A percentile compares a stretch with the other conserved stretches of the same genome.
phyloP scores from a whole-genome alignment of 805 yeast genomes.

The Suhomyces vadensis region DNA sequence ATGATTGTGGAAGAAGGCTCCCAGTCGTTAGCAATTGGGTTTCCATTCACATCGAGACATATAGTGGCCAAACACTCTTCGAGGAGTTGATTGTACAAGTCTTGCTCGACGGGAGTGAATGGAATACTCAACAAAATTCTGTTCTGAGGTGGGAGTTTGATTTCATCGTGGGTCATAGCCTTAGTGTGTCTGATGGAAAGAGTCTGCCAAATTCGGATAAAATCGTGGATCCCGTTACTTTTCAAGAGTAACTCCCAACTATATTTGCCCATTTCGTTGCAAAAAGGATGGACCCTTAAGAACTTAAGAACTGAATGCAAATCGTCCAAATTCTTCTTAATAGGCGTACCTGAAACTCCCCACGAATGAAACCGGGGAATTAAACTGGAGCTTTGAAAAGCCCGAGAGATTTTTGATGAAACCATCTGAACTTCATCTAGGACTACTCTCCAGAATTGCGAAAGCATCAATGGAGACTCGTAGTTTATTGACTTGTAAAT shows the following conservation, averaged over 20 bases:
- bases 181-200: conserved; percentile 81
- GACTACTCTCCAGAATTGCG: conserved; percentile 87
- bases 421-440: conserved; percentile 97
- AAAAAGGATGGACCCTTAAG: conserved; percentile 66
- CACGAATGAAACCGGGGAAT: conserved; percentile 88
- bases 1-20: conserved; percentile 44
- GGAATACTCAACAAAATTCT: conserved; percentile 70
- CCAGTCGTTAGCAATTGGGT: conserved; percentile 51
- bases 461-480: conserved; percentile 77
- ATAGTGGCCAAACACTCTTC: conserved; percentile 59
- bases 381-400: conserved; percentile 76
- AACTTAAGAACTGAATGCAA: conserved; percentile 70
- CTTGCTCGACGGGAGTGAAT: conserved; percentile 81
- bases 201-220: conserved; percentile 48
- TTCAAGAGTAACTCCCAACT: conserved; percentile 40
- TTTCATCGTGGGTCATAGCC: conserved; percentile 74
- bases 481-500: conserved; percentile 44
- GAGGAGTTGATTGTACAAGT: conserved; percentile 68
- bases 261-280: conserved; percentile 37
- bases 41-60: conserved; percentile 53
- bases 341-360: conserved; percentile 98
- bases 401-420: conserved; percentile 66
- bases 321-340: conserved; percentile 65
- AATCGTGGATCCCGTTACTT: conserved; percentile 19
- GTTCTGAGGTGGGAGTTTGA: conserved; percentile 75